A percentile compares a stretch with the other conserved stretches of the same genome.
These are phyloP conservation scores for Strobilomyces confusus DNA, from an alignment of 768 basidiomycete genomes.

Conservation along the genomic window DNA sequence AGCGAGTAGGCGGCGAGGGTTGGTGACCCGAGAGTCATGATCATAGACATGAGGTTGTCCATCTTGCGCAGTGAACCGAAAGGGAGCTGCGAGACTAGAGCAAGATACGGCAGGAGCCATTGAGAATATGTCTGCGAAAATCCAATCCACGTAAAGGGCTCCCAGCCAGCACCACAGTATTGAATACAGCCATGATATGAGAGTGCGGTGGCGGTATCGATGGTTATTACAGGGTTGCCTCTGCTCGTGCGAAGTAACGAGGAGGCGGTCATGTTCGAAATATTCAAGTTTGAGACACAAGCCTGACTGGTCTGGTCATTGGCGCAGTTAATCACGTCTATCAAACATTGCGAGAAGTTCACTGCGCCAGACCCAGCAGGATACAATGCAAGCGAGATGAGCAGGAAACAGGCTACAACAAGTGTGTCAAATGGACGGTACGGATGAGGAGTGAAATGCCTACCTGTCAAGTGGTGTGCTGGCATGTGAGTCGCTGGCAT, in stretches of 20 bases:
- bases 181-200: conserved; percentile 1
- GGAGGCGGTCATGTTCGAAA: conserved; percentile 8
- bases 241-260: conserved; percentile 11
- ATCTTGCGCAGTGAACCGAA: conserved; percentile 38
- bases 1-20: conserved; percentile 44
- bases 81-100: conserved; percentile 47
- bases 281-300: conserved; percentile 2
- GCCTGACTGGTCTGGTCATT: neutral
- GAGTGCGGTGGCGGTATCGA: conserved; percentile 6
- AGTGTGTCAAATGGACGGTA: neutral
- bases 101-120: conserved; percentile 49
- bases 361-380: neutral
- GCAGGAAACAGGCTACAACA: neutral
- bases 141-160: conserved; percentile 18
- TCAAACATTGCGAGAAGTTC: conserved; percentile 14
- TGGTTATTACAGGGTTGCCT: neutral
- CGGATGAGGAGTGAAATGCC: neutral
- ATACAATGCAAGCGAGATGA: neutral
- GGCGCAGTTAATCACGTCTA: conserved; percentile 1
- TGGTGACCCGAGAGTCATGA: conserved; percentile 44
- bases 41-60: conserved; percentile 40
- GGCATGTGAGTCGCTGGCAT: neutral
- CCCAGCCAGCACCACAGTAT: conserved; percentile 19
- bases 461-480: conserved; percentile 3
- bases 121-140: conserved; percentile 37